Evolutionary conservation across 2,329 filamentous ascomycete species (phyloP).

Genomic region (Metarhizium sp.): DNA sequence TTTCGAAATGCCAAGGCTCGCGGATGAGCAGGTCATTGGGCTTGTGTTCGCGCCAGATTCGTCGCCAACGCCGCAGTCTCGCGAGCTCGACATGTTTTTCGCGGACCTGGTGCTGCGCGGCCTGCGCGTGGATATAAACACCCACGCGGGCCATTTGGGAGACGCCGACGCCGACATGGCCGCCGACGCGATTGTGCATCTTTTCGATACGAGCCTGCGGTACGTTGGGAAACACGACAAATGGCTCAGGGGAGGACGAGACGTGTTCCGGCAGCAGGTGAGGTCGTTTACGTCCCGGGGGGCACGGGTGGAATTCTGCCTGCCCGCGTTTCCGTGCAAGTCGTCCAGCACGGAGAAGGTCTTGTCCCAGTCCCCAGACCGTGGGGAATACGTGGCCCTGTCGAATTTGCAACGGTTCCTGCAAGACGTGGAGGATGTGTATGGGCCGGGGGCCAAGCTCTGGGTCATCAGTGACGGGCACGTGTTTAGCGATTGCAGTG

Average conservation of each 20-base stretch:
- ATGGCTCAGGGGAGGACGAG: constrained; percentile 13
- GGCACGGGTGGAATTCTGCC: constrained; percentile 16
- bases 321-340: constrained; percentile 31
- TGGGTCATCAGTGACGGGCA: constrained; percentile 30
- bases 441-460: constrained; percentile 23
- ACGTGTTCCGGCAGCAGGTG: constrained; percentile 13
- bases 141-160: background rate
- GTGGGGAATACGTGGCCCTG: constrained; percentile 24
- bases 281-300: constrained; percentile 14
- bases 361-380: constrained; percentile 20
- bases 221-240: constrained; percentile 13
- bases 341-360: constrained; percentile 27
- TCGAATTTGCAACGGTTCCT: constrained; percentile 20
- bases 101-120: constrained; percentile 2
- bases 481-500: constrained; percentile 31
- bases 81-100: constrained; percentile 6
- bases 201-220: constrained; percentile 16
- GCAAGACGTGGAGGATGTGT: constrained; percentile 18
- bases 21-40: constrained; percentile 1
- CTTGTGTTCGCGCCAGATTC: constrained; percentile 1
- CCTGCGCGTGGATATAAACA: background rate
- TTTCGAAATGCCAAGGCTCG: background rate
- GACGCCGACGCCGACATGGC: background rate
- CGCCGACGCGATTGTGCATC: constrained; percentile 9
- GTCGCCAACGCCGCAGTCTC: background rate